Conservation (phyloP, 139 green algal genomes). For the Gonium pectorale region DNA sequence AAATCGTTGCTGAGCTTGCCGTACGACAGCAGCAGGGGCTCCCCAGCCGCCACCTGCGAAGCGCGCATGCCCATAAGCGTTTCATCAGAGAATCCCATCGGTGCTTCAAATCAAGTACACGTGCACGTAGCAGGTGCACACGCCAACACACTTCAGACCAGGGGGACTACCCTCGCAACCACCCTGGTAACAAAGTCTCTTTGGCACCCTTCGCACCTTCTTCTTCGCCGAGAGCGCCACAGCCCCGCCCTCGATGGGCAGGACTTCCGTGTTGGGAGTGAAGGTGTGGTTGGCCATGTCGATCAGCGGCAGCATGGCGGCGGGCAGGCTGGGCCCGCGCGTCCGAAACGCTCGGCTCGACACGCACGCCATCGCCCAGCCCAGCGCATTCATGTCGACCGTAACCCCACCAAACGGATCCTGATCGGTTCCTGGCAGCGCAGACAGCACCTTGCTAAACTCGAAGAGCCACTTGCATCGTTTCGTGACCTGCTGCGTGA, state of each 20-base stretch:
- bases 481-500: slow-evolving; percentile 73
- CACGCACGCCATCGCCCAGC: slow-evolving; percentile 82
- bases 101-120: no score
- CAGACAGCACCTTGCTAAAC: slow-evolving; percentile 64
- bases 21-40: slow-evolving; percentile 84
- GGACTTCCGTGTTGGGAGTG: slow-evolving; percentile 69
- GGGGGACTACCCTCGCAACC: no score
- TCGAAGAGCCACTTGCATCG: slow-evolving; percentile 6
- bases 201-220: slow-evolving; percentile 56
- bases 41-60: slow-evolving; percentile 51
- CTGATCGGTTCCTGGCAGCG: slow-evolving; percentile 55
- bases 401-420: slow-evolving; percentile 73
- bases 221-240: slow-evolving; percentile 59
- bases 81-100: no score
- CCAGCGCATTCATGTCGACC: slow-evolving; percentile 81
- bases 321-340: slow-evolving; percentile 68
- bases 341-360: slow-evolving; percentile 82
- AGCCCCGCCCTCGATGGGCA: slow-evolving; percentile 33
- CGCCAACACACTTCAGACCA: no score
- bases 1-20: slow-evolving; percentile 89
- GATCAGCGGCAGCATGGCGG: slow-evolving; percentile 83
- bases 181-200: no score
- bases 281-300: slow-evolving; percentile 89
- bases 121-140: no score
- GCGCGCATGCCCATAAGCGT: no score